Conservation (phyloP, 768 basidiomycete genomes). For the Pleurotus platypus region DNA sequence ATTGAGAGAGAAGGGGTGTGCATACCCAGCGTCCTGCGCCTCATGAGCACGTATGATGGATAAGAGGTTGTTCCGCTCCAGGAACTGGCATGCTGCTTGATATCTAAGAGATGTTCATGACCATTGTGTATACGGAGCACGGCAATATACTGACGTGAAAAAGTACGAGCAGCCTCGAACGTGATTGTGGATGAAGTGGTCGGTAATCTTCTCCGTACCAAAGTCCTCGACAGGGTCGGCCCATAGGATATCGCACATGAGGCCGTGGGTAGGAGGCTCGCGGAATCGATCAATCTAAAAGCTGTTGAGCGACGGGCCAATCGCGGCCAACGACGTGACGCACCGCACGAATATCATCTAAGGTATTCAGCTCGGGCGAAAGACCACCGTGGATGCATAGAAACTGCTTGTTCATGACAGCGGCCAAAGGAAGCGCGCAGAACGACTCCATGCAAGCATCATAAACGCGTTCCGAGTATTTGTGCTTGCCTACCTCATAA, state of each 20-base stretch:
- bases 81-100: constrained; percentile 94
- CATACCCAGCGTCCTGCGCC: constrained; percentile 96
- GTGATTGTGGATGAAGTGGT: constrained; percentile 92
- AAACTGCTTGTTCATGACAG: constrained; percentile 99
- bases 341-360: constrained; percentile 90
- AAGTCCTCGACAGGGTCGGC: constrained; percentile 98
- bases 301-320: neutral
- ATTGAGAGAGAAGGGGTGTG: neutral
- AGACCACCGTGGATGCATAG: constrained; percentile 97
- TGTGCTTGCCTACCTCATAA: constrained; percentile 79
- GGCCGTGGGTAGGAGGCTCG: constrained; percentile 93
- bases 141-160: constrained; percentile 84
- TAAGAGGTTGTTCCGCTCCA: constrained; percentile 94
- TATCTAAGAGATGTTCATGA: constrained; percentile 49
- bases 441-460: constrained; percentile 99
- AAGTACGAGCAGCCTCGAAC: constrained; percentile 97
- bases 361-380: constrained; percentile 90
- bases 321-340: constrained; percentile 20
- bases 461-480: constrained; percentile 95
- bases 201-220: constrained; percentile 87
- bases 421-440: constrained; percentile 91
- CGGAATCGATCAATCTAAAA: constrained; percentile 93
- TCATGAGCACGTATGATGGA: constrained; percentile 98
- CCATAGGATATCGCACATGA: constrained; percentile 99
- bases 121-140: constrained; percentile 22